phyloP scores from a whole-genome alignment of 1,139 yeast genomes.

The Debaryomycetaceae sp. region DNA sequence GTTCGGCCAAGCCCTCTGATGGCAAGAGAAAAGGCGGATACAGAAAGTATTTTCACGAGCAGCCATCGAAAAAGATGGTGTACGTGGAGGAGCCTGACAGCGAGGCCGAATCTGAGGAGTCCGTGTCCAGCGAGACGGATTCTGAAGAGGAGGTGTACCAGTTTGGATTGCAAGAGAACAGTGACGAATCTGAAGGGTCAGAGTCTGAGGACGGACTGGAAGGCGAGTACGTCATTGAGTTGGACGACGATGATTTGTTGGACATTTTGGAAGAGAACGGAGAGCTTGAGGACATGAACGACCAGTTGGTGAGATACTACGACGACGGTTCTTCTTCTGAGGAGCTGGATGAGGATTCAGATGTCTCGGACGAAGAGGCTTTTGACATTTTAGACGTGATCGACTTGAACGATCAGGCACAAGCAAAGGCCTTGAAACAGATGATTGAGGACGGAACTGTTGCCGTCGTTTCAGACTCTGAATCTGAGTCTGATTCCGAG shows the following conservation, averaged over 20 bases:
- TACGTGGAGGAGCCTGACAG: conserved; percentile 42
- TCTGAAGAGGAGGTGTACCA: conserved; percentile 16
- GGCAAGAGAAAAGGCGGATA: conserved; percentile 17
- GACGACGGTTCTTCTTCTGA: conserved; percentile 18
- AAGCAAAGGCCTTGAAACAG: conserved; percentile 27
- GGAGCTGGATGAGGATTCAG: conserved; percentile 8
- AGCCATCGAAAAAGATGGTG: conserved; percentile 30
- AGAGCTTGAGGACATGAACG: conserved; percentile 35
- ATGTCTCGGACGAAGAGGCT: conserved; percentile 21
- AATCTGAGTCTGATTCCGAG: neutral
- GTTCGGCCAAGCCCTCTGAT: conserved; percentile 16
- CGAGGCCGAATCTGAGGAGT: conserved; percentile 21
- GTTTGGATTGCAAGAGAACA: conserved; percentile 1
- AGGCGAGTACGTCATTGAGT: conserved; percentile 7
- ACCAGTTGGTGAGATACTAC: conserved; percentile 38
- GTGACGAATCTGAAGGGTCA: conserved; percentile 1
- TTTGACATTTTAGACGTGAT: conserved; percentile 31
- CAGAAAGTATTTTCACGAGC: conserved; percentile 33
- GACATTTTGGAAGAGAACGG: conserved; percentile 36
- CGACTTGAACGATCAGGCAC: conserved; percentile 35
- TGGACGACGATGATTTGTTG: conserved; percentile 36
- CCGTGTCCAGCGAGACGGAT: conserved; percentile 9
- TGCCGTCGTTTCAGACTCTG: conserved; percentile 4
- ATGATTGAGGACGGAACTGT: conserved; percentile 9
- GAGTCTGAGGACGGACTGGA: conserved; percentile 7